Percentiles rank a stretch among this genome's conserved stretches.
Evolutionary conservation across 1,139 yeast species (phyloP).

Genomic region (Kodamaea anthophila): DNA sequence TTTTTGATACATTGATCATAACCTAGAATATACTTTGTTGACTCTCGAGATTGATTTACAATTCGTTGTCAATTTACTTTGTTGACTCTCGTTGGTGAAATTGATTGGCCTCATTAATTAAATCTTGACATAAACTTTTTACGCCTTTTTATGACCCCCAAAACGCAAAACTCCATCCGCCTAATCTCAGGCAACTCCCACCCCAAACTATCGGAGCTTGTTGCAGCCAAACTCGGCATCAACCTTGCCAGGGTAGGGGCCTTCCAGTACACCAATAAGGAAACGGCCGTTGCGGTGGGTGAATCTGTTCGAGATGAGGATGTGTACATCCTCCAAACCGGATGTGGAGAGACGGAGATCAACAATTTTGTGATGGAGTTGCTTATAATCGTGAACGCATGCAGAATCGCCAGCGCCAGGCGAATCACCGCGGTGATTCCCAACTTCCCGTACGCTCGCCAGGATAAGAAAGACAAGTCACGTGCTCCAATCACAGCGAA

Average conservation of each 20-base stretch:
- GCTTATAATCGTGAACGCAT: constrained; percentile 67
- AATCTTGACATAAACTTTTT: too few species aligned
- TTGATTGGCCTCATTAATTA: too few species aligned
- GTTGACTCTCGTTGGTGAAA: too few species aligned
- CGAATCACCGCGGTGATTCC: constrained; percentile 76
- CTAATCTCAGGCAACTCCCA: constrained; percentile 87
- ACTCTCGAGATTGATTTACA: too few species aligned
- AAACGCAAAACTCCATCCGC: constrained; percentile 63
- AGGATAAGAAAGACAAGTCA: constrained; percentile 74
- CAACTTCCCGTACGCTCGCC: constrained; percentile 78
- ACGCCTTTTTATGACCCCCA: constrained; percentile 7
- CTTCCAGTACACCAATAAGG: constrained; percentile 34
- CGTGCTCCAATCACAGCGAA: constrained; percentile 82
- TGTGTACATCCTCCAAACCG: constrained; percentile 67
- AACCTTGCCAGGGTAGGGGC: constrained; percentile 56
- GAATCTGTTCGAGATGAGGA: constrained; percentile 78
- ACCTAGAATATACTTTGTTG: too few species aligned
- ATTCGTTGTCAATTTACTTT: too few species aligned
- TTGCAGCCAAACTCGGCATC: constrained; percentile 59
- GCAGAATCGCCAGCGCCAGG: constrained; percentile 74
- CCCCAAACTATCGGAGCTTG: constrained; percentile 74
- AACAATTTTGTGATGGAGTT: constrained; percentile 71
- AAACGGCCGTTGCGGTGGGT: constrained; percentile 66
- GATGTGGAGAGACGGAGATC: constrained; percentile 50
- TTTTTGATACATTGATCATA: too few species aligned